Percentiles rank a stretch among this genome's conserved stretches.
phyloP scores from a whole-genome alignment of 257 asterid species.

The Nicotiana undulata region DNA sequence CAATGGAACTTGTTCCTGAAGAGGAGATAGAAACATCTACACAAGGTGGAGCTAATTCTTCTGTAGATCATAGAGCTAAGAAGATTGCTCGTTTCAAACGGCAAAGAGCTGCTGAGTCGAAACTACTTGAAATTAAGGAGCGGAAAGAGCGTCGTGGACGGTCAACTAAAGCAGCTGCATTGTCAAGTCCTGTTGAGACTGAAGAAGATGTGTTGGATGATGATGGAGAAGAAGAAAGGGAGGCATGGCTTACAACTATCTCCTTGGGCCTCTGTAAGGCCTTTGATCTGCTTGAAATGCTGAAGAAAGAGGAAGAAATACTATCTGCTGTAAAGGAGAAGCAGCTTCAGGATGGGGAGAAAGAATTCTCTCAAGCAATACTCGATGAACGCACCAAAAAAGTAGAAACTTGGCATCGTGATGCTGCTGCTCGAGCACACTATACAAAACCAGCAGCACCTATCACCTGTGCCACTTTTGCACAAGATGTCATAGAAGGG shows the following conservation, averaged over 20 bases:
- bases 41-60: constrained; percentile 32
- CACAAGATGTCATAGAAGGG: constrained; percentile 95
- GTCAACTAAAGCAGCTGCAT: constrained; percentile 88
- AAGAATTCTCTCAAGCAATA: constrained; percentile 44
- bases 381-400: constrained; percentile 80
- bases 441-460: constrained; percentile 67
- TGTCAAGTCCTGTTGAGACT: constrained; percentile 67
- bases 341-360: constrained; percentile 65
- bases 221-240: constrained; percentile 97
- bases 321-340: constrained; percentile 65
- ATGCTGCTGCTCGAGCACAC: constrained; percentile 65
- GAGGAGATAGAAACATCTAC: constrained; percentile 57
- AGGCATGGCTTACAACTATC: constrained; percentile 89
- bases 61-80: constrained; percentile 71
- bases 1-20: constrained; percentile 86
- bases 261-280: constrained; percentile 89
- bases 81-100: constrained; percentile 88
- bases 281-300: constrained; percentile 91
- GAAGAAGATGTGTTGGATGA: constrained; percentile 78
- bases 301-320: constrained; percentile 92
- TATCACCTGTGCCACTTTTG: constrained; percentile 95
- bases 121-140: constrained; percentile 75
- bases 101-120: constrained; percentile 83
- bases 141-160: constrained; percentile 93
- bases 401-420: constrained; percentile 90